These are phyloP conservation scores for Colletotrichum kahawae DNA, from an alignment of 2,329 filamentous ascomycete genomes.

Conservation along the genomic window DNA sequence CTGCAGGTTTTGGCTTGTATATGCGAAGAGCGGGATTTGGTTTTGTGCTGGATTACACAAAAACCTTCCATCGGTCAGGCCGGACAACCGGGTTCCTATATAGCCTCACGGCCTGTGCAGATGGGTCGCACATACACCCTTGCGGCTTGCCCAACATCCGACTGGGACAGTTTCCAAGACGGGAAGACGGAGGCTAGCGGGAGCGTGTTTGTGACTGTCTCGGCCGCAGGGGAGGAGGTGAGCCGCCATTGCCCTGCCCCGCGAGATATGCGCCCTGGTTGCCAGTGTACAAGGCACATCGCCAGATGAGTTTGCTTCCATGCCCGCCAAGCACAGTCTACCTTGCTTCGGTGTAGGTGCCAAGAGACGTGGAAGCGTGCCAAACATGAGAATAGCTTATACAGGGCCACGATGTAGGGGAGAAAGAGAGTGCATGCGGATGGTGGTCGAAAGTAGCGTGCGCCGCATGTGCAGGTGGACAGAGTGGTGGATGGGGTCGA, in stretches of 20 bases:
- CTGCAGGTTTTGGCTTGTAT: background rate
- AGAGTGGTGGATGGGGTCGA: background rate
- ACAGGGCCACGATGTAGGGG: background rate
- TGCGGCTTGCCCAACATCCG: background rate
- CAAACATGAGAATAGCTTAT: background rate
- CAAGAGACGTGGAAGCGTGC: background rate
- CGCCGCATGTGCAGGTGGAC: background rate
- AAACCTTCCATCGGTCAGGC: background rate
- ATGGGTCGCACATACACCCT: background rate
- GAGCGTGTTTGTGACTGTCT: background rate
- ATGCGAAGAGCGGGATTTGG: background rate
- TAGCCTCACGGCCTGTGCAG: background rate
- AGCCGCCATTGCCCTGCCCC: background rate
- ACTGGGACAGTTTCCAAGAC: background rate
- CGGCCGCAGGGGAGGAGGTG: background rate
- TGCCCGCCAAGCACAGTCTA: background rate
- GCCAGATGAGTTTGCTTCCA: background rate
- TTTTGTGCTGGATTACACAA: background rate
- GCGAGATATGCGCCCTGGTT: background rate
- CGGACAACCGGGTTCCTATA: background rate
- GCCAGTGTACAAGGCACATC: background rate
- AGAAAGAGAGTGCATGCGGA: conserved; percentile 10
- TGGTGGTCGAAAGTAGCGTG: background rate
- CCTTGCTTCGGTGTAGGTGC: background rate
- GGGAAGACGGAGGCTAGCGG: conserved; percentile 14